A percentile compares a stretch with the other conserved stretches of the same genome.
Evolutionary conservation across 2,329 filamentous ascomycete genomes (phyloP).

Genomic region (Aureobasidium pullulans): DNA sequence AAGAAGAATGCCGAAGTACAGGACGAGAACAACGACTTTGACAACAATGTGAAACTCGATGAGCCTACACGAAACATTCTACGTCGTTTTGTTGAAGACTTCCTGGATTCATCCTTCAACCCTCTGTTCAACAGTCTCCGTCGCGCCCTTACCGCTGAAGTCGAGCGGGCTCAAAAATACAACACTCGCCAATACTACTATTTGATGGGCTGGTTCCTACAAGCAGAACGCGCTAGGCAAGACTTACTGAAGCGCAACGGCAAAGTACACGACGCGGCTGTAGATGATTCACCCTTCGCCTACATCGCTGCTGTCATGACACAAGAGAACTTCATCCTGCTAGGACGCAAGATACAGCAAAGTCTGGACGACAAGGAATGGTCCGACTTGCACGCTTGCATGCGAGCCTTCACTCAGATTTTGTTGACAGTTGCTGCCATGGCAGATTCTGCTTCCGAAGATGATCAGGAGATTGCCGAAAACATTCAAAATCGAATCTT

Average conservation of each 20-base stretch:
- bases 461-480: conserved; percentile 96
- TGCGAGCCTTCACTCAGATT: conserved; percentile 94
- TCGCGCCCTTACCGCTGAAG: conserved; percentile 84
- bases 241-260: conserved; percentile 36
- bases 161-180: conserved; percentile 67
- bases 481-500: conserved; percentile 97
- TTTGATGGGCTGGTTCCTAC: conserved; percentile 83
- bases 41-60: conserved; percentile 63
- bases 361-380: conserved; percentile 77
- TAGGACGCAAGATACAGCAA: conserved; percentile 75
- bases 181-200: conserved; percentile 88
- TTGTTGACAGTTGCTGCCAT: conserved; percentile 83
- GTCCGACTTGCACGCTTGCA: conserved; percentile 77
- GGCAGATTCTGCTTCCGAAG: conserved; percentile 72
- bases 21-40: conserved; percentile 64
- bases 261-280: conserved; percentile 19
- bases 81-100: conserved; percentile 79
- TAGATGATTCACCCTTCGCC: conserved; percentile 68
- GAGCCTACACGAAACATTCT: conserved; percentile 68
- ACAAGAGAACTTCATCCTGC: conserved; percentile 86
- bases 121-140: conserved; percentile 75
- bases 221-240: conserved; percentile 64
- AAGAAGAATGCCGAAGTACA: conserved; percentile 34
- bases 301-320: conserved; percentile 84
- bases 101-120: conserved; percentile 92